Conservation (phyloP, 2,329 filamentous ascomycete species). For the Torrubiellomyces zombiae region DNA sequence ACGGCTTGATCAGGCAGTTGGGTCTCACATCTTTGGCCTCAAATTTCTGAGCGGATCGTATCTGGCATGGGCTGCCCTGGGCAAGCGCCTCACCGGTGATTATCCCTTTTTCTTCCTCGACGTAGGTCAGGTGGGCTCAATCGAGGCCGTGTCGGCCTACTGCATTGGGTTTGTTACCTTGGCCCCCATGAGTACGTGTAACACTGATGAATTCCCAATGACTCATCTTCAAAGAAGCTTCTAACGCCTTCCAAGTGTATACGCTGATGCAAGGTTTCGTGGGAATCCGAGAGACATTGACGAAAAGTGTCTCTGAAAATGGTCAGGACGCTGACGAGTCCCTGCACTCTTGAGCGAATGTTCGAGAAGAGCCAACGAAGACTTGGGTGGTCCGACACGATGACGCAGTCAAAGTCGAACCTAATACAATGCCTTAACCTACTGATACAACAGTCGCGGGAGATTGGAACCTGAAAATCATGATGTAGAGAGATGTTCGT, state of each 20-base stretch:
- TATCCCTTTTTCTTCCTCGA: conserved; percentile 36
- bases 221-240: neutral
- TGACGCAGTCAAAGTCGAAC: conserved; percentile 3
- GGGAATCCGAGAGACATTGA: conserved; percentile 28
- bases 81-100: conserved; percentile 26
- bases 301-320: no score
- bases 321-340: conserved; percentile 6
- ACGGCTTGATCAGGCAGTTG: conserved; percentile 24
- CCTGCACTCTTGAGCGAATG: conserved; percentile 2
- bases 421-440: conserved; percentile 11
- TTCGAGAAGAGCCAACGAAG: neutral
- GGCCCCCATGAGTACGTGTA: conserved; percentile 26
- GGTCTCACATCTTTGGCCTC: conserved; percentile 24
- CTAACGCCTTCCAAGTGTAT: conserved; percentile 22
- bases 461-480: no score
- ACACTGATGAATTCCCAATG: no score
- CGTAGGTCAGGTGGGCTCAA: conserved; percentile 22
- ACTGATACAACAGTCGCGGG: no score
- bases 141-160: conserved; percentile 26
- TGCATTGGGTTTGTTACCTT: conserved; percentile 26
- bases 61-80: conserved; percentile 31
- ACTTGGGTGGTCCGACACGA: no score
- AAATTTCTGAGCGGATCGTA: conserved; percentile 25
- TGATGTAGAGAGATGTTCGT: no score
- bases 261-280: conserved; percentile 31